phyloP scores from a whole-genome alignment of 2,329 filamentous ascomycete genomes.

The Fusarium torreyae region DNA sequence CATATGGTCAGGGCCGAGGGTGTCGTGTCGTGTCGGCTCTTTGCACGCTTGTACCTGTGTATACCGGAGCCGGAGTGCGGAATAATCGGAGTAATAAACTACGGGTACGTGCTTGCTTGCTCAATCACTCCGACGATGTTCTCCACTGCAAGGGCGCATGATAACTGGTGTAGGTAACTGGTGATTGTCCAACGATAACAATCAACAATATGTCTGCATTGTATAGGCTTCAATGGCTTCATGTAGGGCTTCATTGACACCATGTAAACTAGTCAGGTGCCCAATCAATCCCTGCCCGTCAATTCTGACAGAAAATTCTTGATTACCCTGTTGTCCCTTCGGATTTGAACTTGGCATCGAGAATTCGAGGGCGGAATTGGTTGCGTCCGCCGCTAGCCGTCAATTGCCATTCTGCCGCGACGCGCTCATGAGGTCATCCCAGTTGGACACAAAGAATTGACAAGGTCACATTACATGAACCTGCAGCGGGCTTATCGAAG shows the following conservation, averaged over 20 bases:
- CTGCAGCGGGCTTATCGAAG: slow-evolving; percentile 35
- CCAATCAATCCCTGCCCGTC: slow-evolving; percentile 22
- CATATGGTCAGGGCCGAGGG: slow-evolving; percentile 15
- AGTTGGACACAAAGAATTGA: not conserved
- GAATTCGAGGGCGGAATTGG: slow-evolving; percentile 41
- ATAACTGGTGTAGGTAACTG: not conserved
- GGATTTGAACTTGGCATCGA: too few relatives aligned
- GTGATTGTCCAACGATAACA: slow-evolving; percentile 13
- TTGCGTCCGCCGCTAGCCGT: slow-evolving; percentile 45
- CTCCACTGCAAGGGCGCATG: slow-evolving; percentile 34
- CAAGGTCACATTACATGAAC: slow-evolving; percentile 34
- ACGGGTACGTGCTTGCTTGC: too few relatives aligned
- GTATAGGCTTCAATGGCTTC: not conserved
- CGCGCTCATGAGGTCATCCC: slow-evolving; percentile 29
- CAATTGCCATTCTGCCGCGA: slow-evolving; percentile 42
- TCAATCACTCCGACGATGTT: not conserved
- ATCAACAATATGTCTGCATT: not conserved
- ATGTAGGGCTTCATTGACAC: slow-evolving; percentile 6
- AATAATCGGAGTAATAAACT: slow-evolving; percentile 6
- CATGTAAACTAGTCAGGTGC: slow-evolving; percentile 31
- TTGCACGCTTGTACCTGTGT: not conserved
- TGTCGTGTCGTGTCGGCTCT: slow-evolving; percentile 11
- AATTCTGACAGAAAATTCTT: slow-evolving; percentile 28
- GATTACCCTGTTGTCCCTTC: not conserved
- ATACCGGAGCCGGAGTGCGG: slow-evolving; percentile 15